phyloP scores from a whole-genome alignment of 164 flowering plant species.

The Taxillus chinensis region DNA sequence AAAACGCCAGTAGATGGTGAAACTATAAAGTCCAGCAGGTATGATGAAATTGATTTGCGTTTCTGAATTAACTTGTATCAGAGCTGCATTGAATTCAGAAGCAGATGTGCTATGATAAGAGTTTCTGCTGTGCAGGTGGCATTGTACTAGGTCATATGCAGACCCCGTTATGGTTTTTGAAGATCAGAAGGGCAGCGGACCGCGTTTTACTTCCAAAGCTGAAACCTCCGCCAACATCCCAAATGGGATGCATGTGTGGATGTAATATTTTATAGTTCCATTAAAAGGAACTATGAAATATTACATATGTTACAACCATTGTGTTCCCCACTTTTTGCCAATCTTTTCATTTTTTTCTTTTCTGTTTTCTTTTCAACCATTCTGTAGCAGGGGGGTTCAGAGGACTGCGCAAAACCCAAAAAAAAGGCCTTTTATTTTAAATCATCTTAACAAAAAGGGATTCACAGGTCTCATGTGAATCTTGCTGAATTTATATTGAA shows the following conservation, averaged over 20 bases:
- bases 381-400: no score
- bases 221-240: constrained; percentile 20
- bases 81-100: background rate
- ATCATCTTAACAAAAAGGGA: no score
- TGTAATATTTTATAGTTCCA: no score
- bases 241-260: constrained; percentile 21
- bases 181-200: constrained; percentile 22
- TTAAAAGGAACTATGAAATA: no score
- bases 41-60: background rate
- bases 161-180: constrained; percentile 33
- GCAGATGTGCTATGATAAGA: background rate
- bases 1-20: constrained; percentile 27
- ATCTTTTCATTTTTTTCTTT: no score
- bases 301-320: no score
- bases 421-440: no score
- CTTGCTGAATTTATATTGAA: no score
- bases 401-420: no score
- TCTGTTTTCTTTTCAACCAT: background rate
- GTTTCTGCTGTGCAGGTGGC: constrained; percentile 28
- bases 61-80: no score
- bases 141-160: constrained; percentile 36
- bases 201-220: constrained; percentile 13
- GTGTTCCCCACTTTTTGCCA: no score
- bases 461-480: no score
- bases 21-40: constrained; percentile 53